Conservation (phyloP, 352 stramenopile genomes). For the Thraustochytrium sp. region DNA sequence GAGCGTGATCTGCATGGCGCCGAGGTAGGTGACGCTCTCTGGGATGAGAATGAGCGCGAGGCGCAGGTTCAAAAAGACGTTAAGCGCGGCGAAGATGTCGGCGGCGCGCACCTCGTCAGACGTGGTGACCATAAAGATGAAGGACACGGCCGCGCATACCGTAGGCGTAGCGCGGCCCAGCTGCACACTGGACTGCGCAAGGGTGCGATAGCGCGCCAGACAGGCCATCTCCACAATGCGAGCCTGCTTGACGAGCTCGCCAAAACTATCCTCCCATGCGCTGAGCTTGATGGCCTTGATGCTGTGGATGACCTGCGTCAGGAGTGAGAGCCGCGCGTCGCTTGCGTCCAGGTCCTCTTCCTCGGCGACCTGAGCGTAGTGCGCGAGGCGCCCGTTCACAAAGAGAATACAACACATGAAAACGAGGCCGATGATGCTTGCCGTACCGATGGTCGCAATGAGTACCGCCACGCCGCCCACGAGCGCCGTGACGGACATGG, state of each 20-base stretch:
- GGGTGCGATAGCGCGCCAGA: slow-evolving; percentile 5
- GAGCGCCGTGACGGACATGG: slow-evolving; percentile 18
- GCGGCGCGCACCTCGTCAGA: neutral
- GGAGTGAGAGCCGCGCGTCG: slow-evolving; percentile 64
- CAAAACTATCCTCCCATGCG: slow-evolving; percentile 57
- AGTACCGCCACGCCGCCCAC: neutral
- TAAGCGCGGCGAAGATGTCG: slow-evolving; percentile 39
- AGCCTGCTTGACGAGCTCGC: slow-evolving; percentile 25
- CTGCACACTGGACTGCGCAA: slow-evolving; percentile 25
- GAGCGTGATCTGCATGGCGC: slow-evolving; percentile 1
- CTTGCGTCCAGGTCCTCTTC: slow-evolving; percentile 41
- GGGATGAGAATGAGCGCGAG: slow-evolving; percentile 38
- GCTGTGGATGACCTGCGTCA: slow-evolving; percentile 64
- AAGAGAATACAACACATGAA: slow-evolving; percentile 30
- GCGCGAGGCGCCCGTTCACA: neutral
- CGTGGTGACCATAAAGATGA: neutral
- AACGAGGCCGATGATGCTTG: slow-evolving; percentile 2
- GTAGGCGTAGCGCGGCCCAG: slow-evolving; percentile 1
- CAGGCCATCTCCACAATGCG: slow-evolving; percentile 18
- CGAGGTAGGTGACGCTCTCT: slow-evolving; percentile 39
- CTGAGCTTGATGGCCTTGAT: slow-evolving; percentile 73
- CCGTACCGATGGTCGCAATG: slow-evolving; percentile 30
- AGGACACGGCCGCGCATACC: slow-evolving; percentile 34
- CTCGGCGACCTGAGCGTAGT: slow-evolving; percentile 19
- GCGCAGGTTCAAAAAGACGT: slow-evolving; percentile 41